Conservation (phyloP, 768 basidiomycete genomes). For the Cystofilobasidium bisporidii region DNA sequence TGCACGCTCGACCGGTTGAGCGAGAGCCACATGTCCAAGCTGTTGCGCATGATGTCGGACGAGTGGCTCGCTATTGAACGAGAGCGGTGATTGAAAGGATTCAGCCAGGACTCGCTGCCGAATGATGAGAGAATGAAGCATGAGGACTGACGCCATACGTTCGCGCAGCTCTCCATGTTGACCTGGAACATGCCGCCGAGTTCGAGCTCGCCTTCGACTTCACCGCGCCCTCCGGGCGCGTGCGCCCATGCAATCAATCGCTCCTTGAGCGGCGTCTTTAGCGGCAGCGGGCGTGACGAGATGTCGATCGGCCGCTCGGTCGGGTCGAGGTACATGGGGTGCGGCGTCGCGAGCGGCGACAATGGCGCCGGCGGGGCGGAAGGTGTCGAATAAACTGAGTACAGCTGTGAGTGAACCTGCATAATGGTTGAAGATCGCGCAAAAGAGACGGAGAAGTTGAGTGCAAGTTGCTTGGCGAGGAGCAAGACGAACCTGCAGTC, state of each 20-base stretch:
- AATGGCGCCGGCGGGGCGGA: background rate
- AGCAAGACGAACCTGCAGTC: too few species aligned
- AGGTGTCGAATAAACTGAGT: background rate
- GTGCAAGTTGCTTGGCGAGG: too few species aligned
- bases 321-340: background rate
- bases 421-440: background rate
- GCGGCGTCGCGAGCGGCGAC: background rate
- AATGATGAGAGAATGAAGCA: too few species aligned
- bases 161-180: conserved; percentile 18
- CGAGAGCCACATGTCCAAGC: conserved; percentile 35
- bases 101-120: too few species aligned
- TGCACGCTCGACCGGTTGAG: conserved; percentile 35
- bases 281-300: conserved; percentile 16
- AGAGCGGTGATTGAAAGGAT: too few species aligned
- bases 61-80: too few species aligned
- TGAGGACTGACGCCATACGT: too few species aligned
- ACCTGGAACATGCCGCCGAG: conserved; percentile 17
- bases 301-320: conserved; percentile 13
- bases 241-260: conserved; percentile 21
- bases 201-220: conserved; percentile 25
- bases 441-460: too few species aligned
- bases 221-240: conserved; percentile 23
- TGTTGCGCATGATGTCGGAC: conserved; percentile 18
- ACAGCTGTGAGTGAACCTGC: background rate
- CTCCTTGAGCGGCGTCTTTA: conserved; percentile 1